phyloP scores from a whole-genome alignment of 805 yeast species.

The Clavispora carvajalis region DNA sequence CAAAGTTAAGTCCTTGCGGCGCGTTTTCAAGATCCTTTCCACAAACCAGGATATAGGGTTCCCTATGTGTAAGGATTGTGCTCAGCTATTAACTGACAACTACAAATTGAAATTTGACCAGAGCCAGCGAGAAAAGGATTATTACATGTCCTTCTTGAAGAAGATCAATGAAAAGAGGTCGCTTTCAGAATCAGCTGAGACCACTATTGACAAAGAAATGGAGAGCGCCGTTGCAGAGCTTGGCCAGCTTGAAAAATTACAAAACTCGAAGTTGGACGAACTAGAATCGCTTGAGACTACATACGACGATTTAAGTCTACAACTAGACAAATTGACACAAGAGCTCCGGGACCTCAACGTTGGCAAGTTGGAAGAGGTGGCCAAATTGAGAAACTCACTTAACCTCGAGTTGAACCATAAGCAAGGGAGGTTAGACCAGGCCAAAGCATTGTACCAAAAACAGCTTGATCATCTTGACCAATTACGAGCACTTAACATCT shows the following conservation, averaged over 20 bases:
- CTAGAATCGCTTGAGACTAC: constrained; percentile 37
- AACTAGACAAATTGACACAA: constrained; percentile 40
- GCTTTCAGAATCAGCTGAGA: constrained; percentile 17
- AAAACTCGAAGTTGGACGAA: constrained; percentile 28
- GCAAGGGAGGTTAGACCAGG: constrained; percentile 52
- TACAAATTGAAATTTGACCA: constrained; percentile 68
- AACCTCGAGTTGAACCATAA: constrained; percentile 50
- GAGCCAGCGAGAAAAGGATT: constrained; percentile 70
- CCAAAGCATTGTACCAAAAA: constrained; percentile 57
- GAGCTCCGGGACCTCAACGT: constrained; percentile 32
- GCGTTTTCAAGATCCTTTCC: constrained; percentile 68
- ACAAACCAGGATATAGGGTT: constrained; percentile 65
- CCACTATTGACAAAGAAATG: constrained; percentile 5
- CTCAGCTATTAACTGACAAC: constrained; percentile 56
- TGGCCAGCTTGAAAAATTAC: constrained; percentile 35
- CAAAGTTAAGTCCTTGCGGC: constrained; percentile 49
- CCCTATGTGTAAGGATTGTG: constrained; percentile 88
- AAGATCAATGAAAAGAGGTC: constrained; percentile 45
- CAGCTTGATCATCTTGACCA: constrained; percentile 64
- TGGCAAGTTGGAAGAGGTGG: constrained; percentile 42
- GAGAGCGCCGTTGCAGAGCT: constrained; percentile 28
- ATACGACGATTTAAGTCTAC: constrained; percentile 41
- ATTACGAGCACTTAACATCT: constrained; percentile 73
- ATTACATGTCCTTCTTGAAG: constrained; percentile 66
- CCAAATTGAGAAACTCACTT: constrained; percentile 47